Conservation (phyloP, 2,329 filamentous ascomycete genomes). For the Bipolaris bicolor region DNA sequence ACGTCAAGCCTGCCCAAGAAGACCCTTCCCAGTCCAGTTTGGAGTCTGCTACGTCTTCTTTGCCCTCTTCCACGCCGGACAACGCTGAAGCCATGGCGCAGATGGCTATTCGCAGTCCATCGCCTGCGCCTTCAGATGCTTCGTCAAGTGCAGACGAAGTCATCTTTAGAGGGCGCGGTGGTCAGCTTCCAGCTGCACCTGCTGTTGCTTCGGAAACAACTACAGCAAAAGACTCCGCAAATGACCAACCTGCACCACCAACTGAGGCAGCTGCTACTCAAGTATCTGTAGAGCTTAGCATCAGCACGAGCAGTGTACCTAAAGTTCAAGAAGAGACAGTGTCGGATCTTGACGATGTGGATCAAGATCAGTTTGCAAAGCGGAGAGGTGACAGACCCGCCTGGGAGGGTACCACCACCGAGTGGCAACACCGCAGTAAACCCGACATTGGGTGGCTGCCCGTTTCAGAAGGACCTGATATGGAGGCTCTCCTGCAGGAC, state of each 20-base stretch:
- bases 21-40: constrained; percentile 12
- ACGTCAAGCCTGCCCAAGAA: constrained; percentile 10
- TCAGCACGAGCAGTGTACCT: constrained; percentile 12
- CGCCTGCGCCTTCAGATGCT: constrained; percentile 35
- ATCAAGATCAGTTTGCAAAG: constrained; percentile 31
- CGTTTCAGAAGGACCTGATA: constrained; percentile 24
- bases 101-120: constrained; percentile 48
- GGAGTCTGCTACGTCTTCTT: constrained; percentile 23
- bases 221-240: neutral
- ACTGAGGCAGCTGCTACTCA: neutral
- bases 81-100: constrained; percentile 37
- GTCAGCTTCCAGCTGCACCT: constrained; percentile 11
- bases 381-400: constrained; percentile 35
- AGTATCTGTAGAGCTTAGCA: constrained; percentile 14
- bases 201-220: neutral
- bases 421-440: constrained; percentile 46
- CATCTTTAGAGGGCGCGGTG: constrained; percentile 43
- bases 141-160: constrained; percentile 66
- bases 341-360: constrained; percentile 34
- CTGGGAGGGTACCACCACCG: constrained; percentile 39
- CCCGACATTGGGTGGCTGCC: constrained; percentile 47
- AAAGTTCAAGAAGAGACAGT: constrained; percentile 13
- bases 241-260: neutral
- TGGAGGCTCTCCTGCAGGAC: constrained; percentile 29
- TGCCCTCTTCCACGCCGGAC: constrained; percentile 23